phyloP scores from a whole-genome alignment of 139 green algal species.

The Tetradesmus lagerheimii region DNA sequence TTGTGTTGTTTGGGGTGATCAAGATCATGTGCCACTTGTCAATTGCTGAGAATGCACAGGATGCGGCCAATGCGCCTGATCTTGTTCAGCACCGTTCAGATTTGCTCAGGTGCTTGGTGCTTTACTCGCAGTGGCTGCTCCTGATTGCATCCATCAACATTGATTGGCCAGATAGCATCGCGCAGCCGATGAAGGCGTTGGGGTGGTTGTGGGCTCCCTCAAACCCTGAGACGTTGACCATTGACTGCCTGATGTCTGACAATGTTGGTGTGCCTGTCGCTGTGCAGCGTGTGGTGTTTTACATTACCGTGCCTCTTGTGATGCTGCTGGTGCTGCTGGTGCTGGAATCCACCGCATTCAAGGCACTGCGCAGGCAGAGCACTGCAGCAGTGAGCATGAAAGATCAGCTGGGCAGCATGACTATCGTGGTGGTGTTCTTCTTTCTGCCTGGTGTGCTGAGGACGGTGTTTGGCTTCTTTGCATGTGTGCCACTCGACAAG shows the following conservation, averaged over 20 bases:
- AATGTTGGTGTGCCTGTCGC: background rate
- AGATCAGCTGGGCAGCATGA: background rate
- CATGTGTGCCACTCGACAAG: background rate
- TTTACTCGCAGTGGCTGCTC: conserved; percentile 26
- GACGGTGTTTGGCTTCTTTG: background rate
- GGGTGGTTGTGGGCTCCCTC: background rate
- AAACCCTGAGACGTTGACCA: background rate
- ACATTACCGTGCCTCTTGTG: background rate
- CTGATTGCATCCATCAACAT: background rate
- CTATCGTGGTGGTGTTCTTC: conserved; percentile 13
- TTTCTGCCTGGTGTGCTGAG: background rate
- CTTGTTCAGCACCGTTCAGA: no score
- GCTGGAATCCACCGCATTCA: background rate
- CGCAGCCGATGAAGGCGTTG: background rate
- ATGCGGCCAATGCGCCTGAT: background rate
- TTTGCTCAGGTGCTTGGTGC: background rate
- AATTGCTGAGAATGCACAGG: background rate
- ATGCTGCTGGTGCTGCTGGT: background rate
- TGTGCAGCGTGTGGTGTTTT: conserved; percentile 16
- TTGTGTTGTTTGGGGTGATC: background rate
- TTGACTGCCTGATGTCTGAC: conserved; percentile 13
- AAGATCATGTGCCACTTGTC: background rate
- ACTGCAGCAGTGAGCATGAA: background rate
- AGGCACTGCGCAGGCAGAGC: background rate
- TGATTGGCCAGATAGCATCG: background rate